phyloP scores from a whole-genome alignment of 2,329 filamentous ascomycete species.

The Colletotrichum trifolii region DNA sequence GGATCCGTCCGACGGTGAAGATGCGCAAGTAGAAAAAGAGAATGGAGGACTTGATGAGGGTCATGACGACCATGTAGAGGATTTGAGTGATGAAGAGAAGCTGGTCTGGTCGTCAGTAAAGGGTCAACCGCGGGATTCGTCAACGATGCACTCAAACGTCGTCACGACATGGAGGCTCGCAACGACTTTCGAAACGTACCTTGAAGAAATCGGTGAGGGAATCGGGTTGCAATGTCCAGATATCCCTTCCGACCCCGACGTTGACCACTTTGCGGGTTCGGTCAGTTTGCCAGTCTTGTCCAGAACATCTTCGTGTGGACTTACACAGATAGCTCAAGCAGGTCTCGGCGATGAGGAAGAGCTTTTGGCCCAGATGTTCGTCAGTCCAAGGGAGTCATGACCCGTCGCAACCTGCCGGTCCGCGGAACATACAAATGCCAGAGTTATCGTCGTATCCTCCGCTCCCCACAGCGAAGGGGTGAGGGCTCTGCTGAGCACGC shows the following conservation, averaged over 20 bases:
- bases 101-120: not conserved
- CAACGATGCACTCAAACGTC: too few relatives aligned
- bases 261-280: not conserved
- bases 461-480: not conserved
- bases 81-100: slow-evolving; percentile 5
- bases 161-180: too few relatives aligned
- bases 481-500: not conserved
- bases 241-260: slow-evolving; percentile 7
- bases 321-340: too few relatives aligned
- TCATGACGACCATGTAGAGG: slow-evolving; percentile 4
- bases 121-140: too few relatives aligned
- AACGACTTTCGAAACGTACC: not conserved
- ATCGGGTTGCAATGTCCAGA: slow-evolving; percentile 4
- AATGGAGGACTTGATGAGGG: slow-evolving; percentile 14
- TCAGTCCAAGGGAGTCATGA: not conserved
- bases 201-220: slow-evolving; percentile 8
- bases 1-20: slow-evolving; percentile 4
- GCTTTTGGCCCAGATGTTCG: too few relatives aligned
- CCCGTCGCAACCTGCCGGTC: not conserved
- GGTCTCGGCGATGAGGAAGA: too few relatives aligned
- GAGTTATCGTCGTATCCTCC: slow-evolving; percentile 7
- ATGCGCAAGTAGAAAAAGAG: slow-evolving; percentile 1
- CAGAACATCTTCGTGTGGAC: not conserved
- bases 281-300: not conserved
- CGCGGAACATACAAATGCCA: slow-evolving; percentile 4